phyloP scores from a whole-genome alignment of 352 stramenopile species.

The Phytophthora pluvialis region DNA sequence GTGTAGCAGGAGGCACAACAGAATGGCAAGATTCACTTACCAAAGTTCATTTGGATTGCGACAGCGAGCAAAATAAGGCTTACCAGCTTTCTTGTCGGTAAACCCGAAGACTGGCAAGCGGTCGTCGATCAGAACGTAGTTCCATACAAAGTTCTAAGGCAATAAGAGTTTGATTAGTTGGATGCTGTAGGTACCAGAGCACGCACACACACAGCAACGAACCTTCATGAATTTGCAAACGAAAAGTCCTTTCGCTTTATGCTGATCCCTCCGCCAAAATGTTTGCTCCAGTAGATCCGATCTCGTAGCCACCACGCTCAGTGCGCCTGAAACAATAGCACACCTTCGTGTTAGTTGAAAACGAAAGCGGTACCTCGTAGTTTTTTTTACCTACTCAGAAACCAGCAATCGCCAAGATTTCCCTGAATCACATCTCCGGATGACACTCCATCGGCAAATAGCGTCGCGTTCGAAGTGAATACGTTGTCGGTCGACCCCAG shows the following conservation, averaged over 20 bases:
- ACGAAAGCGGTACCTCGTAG: neutral
- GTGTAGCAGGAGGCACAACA: too few relatives aligned
- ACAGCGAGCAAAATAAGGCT: conserved; percentile 85
- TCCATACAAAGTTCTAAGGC: conserved; percentile 85
- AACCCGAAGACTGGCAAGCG: conserved; percentile 86
- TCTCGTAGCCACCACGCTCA: conserved; percentile 88
- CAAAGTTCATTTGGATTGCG: conserved; percentile 89
- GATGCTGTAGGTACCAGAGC: neutral
- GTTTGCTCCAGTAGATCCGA: conserved; percentile 80
- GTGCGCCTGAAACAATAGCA: conserved; percentile 54
- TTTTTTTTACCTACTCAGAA: conserved; percentile 68
- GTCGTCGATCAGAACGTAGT: conserved; percentile 94
- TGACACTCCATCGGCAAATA: conserved; percentile 81
- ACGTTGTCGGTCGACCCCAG: conserved; percentile 36
- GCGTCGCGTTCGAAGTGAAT: conserved; percentile 64
- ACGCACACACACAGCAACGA: neutral
- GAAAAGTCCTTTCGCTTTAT: conserved; percentile 83
- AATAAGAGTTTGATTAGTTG: neutral
- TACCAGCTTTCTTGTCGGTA: conserved; percentile 77
- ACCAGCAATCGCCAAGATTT: conserved; percentile 93
- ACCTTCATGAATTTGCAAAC: conserved; percentile 94
- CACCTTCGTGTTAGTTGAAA: neutral
- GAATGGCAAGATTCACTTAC: conserved; percentile 33
- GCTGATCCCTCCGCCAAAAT: conserved; percentile 78
- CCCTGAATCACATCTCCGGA: conserved; percentile 91